Evolutionary conservation across 495 filamentous ascomycete species (phyloP).

Genomic region (Talaromyces adpressus): DNA sequence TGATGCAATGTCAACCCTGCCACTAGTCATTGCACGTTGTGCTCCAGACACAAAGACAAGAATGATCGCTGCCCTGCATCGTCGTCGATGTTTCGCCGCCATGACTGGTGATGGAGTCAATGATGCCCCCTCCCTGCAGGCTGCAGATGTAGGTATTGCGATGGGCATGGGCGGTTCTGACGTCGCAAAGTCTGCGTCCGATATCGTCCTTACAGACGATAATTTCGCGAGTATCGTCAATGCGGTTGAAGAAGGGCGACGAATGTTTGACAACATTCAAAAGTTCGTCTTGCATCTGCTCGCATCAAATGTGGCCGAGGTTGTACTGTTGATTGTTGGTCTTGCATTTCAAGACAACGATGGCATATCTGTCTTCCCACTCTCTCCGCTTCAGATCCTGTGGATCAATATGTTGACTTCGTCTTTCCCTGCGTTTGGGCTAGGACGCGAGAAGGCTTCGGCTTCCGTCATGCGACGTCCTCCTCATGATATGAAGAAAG

Average conservation of each 20-base stretch:
- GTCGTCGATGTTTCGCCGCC: slow-evolving; percentile 55
- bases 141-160: slow-evolving; percentile 77
- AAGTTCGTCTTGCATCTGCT: slow-evolving; percentile 75
- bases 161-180: slow-evolving; percentile 81
- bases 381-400: slow-evolving; percentile 67
- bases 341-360: slow-evolving; percentile 61
- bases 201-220: slow-evolving; percentile 84
- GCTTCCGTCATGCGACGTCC: slow-evolving; percentile 64
- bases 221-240: slow-evolving; percentile 76
- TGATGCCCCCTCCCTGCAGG: slow-evolving; percentile 70
- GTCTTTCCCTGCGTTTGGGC: slow-evolving; percentile 66
- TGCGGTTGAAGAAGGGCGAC: slow-evolving; percentile 63
- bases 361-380: slow-evolving; percentile 63
- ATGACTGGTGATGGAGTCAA: slow-evolving; percentile 85
- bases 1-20: slow-evolving; percentile 53
- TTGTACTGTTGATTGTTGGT: slow-evolving; percentile 61
- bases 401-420: slow-evolving; percentile 78
- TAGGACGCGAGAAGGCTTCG: slow-evolving; percentile 62
- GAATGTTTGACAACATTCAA: slow-evolving; percentile 76
- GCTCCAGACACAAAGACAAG: slow-evolving; percentile 62
- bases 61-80: slow-evolving; percentile 65
- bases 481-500: slow-evolving; percentile 57
- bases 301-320: slow-evolving; percentile 68
- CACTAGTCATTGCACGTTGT: slow-evolving; percentile 64
- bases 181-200: slow-evolving; percentile 83